Evolutionary conservation across 495 filamentous ascomycete species (phyloP).

Genomic region (Penicillium riverlandense): DNA sequence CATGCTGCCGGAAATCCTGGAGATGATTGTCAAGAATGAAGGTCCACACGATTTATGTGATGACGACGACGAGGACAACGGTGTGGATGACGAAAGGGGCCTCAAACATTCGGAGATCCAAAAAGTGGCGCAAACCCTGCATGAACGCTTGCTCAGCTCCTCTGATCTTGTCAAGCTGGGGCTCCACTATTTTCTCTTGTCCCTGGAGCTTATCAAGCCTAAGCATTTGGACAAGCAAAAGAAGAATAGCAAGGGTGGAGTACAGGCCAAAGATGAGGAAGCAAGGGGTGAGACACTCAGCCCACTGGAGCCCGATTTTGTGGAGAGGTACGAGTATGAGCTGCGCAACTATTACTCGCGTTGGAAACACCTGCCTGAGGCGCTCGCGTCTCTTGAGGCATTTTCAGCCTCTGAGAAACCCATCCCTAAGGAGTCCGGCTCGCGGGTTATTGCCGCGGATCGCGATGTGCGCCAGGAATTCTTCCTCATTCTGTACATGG

Average conservation of each 20-base stretch:
- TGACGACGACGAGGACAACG: constrained; percentile 2
- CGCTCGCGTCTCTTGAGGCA: constrained; percentile 22
- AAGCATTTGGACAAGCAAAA: constrained; percentile 17
- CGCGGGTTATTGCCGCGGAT: constrained; percentile 6
- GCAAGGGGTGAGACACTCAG: constrained; percentile 14
- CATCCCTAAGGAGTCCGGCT: not conserved
- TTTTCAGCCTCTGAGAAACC: constrained; percentile 17
- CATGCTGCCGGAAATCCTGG: constrained; percentile 63
- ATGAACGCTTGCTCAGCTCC: constrained; percentile 51
- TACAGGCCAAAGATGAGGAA: constrained; percentile 16
- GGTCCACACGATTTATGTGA: not conserved
- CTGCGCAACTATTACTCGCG: constrained; percentile 10
- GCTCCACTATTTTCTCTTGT: constrained; percentile 19
- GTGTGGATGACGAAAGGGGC: constrained; percentile 26
- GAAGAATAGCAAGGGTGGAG: constrained; percentile 1
- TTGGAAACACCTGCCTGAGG: constrained; percentile 16
- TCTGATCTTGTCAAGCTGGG: constrained; percentile 30
- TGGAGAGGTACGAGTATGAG: constrained; percentile 10
- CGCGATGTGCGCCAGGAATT: constrained; percentile 23
- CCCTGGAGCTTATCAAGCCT: constrained; percentile 16
- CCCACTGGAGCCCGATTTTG: constrained; percentile 12
- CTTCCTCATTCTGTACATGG: constrained; percentile 29
- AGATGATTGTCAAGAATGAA: constrained; percentile 40
- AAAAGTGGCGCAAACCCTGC: constrained; percentile 49
- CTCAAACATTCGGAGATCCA: constrained; percentile 20